phyloP scores from a whole-genome alignment of 2,329 filamentous ascomycete species.

The Uncinocarpus reesii region DNA sequence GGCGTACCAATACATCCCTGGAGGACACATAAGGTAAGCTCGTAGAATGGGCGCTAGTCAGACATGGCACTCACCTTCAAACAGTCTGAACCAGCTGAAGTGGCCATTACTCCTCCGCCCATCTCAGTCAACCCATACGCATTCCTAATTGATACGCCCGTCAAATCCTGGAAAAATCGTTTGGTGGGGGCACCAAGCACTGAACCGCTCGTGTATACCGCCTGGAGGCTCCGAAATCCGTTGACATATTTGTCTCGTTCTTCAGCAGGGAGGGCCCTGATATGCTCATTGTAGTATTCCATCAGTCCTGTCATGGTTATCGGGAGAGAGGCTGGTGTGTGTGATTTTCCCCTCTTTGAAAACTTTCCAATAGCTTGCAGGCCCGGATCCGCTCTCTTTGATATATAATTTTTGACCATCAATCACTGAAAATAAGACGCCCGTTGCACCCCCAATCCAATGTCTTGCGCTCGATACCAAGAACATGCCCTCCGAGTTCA shows the following conservation, averaged over 20 bases:
- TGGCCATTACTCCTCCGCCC: conserved; percentile 8
- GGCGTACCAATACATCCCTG: conserved; percentile 14
- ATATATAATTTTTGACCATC: conserved; percentile 7
- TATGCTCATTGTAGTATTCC: conserved; percentile 13
- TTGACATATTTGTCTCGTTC: conserved; percentile 5
- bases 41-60: no score
- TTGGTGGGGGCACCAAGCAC: conserved; percentile 2
- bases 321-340: not conserved
- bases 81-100: not conserved
- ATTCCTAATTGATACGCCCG: not conserved
- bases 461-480: conserved; percentile 6
- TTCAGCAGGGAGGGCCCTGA: conserved; percentile 4
- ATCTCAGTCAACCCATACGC: conserved; percentile 8
- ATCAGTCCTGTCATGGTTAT: conserved; percentile 7
- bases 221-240: conserved; percentile 4
- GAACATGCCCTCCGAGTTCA: not conserved
- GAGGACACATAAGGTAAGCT: no score
- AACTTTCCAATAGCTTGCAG: conserved; percentile 6
- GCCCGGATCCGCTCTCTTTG: not conserved
- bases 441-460: conserved; percentile 10
- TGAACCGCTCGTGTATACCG: conserved; percentile 3
- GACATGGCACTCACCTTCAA: conserved; percentile 9
- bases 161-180: not conserved
- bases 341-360: conserved; percentile 3
- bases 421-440: not conserved